Percentiles rank a stretch among this genome's conserved stretches.
Conservation (phyloP, 768 basidiomycete genomes). For the Zangia roseola region DNA sequence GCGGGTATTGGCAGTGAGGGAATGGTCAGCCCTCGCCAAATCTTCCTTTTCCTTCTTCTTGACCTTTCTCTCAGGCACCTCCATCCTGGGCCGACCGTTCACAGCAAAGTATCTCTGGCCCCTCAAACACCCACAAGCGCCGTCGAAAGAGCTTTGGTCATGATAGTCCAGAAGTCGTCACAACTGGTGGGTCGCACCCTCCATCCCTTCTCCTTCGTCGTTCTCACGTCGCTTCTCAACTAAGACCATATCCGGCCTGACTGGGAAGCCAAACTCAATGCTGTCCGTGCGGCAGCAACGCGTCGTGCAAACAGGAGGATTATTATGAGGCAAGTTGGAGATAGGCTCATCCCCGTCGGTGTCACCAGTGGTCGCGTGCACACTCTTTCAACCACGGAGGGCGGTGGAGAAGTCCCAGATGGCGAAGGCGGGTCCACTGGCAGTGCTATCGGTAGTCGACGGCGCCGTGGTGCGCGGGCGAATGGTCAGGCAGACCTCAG, state of each 20-base stretch:
- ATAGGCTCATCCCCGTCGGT: slow-evolving; percentile 94
- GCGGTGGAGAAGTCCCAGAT: slow-evolving; percentile 40
- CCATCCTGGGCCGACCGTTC: slow-evolving; percentile 55
- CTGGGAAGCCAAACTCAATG: slow-evolving; percentile 95
- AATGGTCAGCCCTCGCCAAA: slow-evolving; percentile 44
- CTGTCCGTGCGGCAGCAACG: slow-evolving; percentile 93
- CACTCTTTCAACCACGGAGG: slow-evolving; percentile 58
- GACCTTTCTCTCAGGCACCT: slow-evolving; percentile 30
- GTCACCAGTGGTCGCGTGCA: slow-evolving; percentile 88
- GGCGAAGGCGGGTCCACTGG: slow-evolving; percentile 33
- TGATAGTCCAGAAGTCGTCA: slow-evolving; percentile 87
- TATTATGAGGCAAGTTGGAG: slow-evolving; percentile 98
- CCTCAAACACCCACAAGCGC: slow-evolving; percentile 58
- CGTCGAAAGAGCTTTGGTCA: slow-evolving; percentile 88
- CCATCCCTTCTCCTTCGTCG: slow-evolving; percentile 1
- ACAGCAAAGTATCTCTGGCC: slow-evolving; percentile 37
- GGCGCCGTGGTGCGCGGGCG: slow-evolving; percentile 57
- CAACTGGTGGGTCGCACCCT: slow-evolving; percentile 59
- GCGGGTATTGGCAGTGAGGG: slow-evolving; percentile 75
- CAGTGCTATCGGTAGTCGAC: slow-evolving; percentile 46
- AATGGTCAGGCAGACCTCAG: slow-evolving; percentile 56
- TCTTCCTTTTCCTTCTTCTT: neutral
- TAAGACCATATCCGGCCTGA: slow-evolving; percentile 95
- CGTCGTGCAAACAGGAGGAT: slow-evolving; percentile 93
- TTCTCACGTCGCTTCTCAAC: slow-evolving; percentile 6